phyloP scores from a whole-genome alignment of 257 asterid genomes.

The Anisodus tanguticus region DNA sequence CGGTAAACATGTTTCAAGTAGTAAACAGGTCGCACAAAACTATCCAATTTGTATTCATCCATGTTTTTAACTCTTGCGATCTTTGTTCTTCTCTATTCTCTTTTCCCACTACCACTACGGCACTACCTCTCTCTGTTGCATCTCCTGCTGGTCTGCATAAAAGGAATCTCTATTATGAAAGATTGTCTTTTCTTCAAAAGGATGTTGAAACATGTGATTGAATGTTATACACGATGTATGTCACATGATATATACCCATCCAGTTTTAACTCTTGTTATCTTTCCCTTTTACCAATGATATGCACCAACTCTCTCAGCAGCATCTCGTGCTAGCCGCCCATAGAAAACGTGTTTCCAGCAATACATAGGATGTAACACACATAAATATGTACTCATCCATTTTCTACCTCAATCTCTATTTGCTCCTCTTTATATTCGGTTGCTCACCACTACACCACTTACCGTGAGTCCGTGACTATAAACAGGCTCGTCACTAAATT shows the following conservation, averaged over 20 bases:
- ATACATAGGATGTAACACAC: neutral
- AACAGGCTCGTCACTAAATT: neutral
- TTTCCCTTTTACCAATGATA: neutral
- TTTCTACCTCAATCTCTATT: neutral
- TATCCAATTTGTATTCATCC: neutral
- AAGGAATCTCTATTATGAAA: neutral
- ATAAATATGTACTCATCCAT: neutral
- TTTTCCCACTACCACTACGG: neutral
- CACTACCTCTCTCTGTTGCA: neutral
- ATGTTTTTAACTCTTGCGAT: neutral
- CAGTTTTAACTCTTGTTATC: neutral
- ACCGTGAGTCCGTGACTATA: neutral
- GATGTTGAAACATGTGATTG: neutral
- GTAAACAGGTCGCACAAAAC: neutral
- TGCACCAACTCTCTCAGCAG: neutral
- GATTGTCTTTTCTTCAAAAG: neutral
- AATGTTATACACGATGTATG: constrained; percentile 13
- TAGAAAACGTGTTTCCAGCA: neutral
- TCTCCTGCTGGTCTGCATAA: neutral
- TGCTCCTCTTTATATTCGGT: neutral
- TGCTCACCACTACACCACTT: neutral
- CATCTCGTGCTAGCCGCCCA: neutral
- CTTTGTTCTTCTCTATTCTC: neutral
- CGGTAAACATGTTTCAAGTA: neutral
- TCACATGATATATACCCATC: neutral